Evolutionary conservation across 176 grass and related monocot genomes (phyloP).

Genomic region (Carex littledalei): DNA sequence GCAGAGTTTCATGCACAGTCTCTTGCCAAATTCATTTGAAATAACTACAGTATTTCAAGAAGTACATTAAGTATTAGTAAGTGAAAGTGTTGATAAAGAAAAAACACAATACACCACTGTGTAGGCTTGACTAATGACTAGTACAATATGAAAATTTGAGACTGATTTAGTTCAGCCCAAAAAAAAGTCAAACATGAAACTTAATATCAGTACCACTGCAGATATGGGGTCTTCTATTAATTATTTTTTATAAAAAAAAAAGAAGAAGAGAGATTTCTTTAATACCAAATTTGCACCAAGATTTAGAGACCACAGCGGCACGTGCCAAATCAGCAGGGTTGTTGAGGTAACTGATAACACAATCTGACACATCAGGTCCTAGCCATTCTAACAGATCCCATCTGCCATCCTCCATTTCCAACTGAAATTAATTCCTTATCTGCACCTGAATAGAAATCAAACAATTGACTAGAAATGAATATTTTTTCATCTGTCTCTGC

Average conservation of each 20-base stretch:
- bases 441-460: neutral
- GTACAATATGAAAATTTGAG: neutral
- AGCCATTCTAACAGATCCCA: constrained; percentile 56
- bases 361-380: constrained; percentile 39
- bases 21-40: constrained; percentile 53
- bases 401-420: neutral
- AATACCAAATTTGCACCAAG: constrained; percentile 78
- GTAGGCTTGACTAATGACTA: too few relatives aligned
- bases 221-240: neutral
- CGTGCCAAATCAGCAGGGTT: constrained; percentile 59
- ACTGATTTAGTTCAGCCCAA: neutral
- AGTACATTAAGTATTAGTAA: neutral
- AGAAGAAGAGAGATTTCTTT: neutral
- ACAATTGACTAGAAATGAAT: neutral
- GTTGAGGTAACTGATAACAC: constrained; percentile 39
- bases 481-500: neutral
- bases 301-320: constrained; percentile 46
- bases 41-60: constrained; percentile 36
- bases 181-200: neutral
- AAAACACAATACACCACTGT: neutral
- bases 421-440: constrained; percentile 14
- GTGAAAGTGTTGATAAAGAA: neutral
- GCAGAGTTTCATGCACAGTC: constrained; percentile 38
- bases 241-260: neutral
- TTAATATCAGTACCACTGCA: neutral